Conservation (phyloP, 495 filamentous ascomycete species). For the Aspergillus panamensis region DNA sequence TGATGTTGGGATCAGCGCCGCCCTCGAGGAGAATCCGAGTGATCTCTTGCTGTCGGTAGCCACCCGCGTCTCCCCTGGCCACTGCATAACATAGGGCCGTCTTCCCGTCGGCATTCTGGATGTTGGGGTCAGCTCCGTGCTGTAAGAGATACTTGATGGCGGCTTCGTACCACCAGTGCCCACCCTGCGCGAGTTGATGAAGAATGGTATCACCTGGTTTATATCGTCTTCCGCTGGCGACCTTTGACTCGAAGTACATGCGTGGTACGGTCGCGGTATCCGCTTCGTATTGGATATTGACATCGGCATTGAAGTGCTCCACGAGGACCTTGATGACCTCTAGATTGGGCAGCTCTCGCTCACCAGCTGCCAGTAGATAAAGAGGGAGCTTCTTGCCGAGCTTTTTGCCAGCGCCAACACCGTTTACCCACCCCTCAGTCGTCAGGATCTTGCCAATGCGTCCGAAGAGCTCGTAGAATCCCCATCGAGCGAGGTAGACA, state of each 20-base stretch:
- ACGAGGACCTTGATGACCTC: conserved; percentile 41
- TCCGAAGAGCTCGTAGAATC: conserved; percentile 21
- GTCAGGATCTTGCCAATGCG: conserved; percentile 15
- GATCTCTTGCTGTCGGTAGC: conserved; percentile 23
- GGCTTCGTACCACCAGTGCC: conserved; percentile 44
- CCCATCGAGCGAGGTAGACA: conserved; percentile 19
- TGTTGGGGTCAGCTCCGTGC: conserved; percentile 38
- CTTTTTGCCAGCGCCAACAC: not conserved
- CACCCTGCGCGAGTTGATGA: conserved; percentile 34
- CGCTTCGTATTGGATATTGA: conserved; percentile 23
- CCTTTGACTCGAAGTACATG: conserved; percentile 14
- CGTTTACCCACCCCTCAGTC: conserved; percentile 20
- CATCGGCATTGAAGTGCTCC: conserved; percentile 35
- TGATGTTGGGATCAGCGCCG: conserved; percentile 37
- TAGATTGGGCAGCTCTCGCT: conserved; percentile 38
- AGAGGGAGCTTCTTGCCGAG: conserved; percentile 16
- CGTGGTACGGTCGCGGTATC: conserved; percentile 12
- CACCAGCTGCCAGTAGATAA: conserved; percentile 29
- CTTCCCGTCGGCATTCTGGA: conserved; percentile 30
- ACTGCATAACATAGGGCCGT: conserved; percentile 44
- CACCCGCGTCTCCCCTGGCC: not conserved
- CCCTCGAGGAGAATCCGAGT: conserved; percentile 28
- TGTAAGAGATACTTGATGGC: conserved; percentile 43
- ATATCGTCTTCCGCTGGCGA: conserved; percentile 6
- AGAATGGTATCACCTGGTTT: conserved; percentile 30